phyloP scores from a whole-genome alignment of 805 yeast species.

The Yarrowia osloensis region DNA sequence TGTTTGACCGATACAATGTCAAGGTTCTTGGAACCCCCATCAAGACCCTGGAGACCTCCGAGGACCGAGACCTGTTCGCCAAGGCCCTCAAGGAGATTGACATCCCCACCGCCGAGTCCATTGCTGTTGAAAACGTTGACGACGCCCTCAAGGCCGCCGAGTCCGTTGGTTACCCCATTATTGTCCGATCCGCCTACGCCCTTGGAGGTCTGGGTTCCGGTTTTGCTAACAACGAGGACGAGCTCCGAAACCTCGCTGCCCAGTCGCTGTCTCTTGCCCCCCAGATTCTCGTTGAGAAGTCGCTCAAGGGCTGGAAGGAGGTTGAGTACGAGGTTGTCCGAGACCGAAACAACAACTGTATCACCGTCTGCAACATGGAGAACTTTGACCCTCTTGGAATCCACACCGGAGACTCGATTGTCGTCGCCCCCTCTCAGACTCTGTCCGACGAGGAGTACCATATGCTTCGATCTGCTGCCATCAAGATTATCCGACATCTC shows the following conservation, averaged over 20 bases:
- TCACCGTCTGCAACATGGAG: slow-evolving; percentile 99
- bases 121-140: slow-evolving; percentile 91
- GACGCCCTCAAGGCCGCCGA: slow-evolving; percentile 92
- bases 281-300: slow-evolving; percentile 93
- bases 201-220: slow-evolving; percentile 98
- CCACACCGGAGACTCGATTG: slow-evolving; percentile 98
- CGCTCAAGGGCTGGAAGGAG: slow-evolving; percentile 98
- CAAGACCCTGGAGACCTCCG: slow-evolving; percentile 91
- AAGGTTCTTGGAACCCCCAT: slow-evolving; percentile 98
- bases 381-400: slow-evolving; percentile 97
- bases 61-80: slow-evolving; percentile 95
- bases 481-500: slow-evolving; percentile 93
- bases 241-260: slow-evolving; percentile 82
- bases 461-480: slow-evolving; percentile 97
- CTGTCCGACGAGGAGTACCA: slow-evolving; percentile 95
- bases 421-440: slow-evolving; percentile 98
- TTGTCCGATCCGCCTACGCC: slow-evolving; percentile 96
- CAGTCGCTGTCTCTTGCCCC: slow-evolving; percentile 89
- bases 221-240: slow-evolving; percentile 80
- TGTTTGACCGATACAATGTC: slow-evolving; percentile 83
- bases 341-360: slow-evolving; percentile 94
- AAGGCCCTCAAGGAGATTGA: slow-evolving; percentile 92
- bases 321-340: slow-evolving; percentile 98
- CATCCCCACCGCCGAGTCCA: slow-evolving; percentile 95
- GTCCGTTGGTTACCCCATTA: slow-evolving; percentile 88